phyloP scores from a whole-genome alignment of 257 asterid genomes.

The Eustoma russellianum region DNA sequence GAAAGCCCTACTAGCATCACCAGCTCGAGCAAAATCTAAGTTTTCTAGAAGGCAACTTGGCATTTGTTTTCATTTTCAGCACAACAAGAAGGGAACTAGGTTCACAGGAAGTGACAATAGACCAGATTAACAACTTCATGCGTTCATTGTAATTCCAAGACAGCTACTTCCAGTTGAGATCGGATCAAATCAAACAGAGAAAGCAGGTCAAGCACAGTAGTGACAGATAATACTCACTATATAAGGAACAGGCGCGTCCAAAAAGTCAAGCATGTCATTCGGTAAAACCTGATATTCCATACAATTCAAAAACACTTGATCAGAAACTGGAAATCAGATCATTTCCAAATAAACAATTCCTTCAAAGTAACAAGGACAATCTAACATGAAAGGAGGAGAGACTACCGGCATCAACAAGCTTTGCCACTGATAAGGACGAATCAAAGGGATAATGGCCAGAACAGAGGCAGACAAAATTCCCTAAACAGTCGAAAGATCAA shows the following conservation, averaged over 20 bases:
- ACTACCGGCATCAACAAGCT: slow-evolving; percentile 95
- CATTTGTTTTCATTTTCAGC: too few species aligned
- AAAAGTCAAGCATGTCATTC: slow-evolving; percentile 95
- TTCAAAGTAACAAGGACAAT: background rate
- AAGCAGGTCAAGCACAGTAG: background rate
- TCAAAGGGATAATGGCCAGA: slow-evolving; percentile 78
- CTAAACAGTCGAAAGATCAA: slow-evolving; percentile 27
- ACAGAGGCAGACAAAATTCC: slow-evolving; percentile 82
- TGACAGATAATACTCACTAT: slow-evolving; percentile 50
- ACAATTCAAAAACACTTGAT: slow-evolving; percentile 3
- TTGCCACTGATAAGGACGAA: slow-evolving; percentile 98
- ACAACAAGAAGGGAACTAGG: too few species aligned
- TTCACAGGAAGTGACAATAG: too few species aligned
- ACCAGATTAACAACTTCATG: too few species aligned
- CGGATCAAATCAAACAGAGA: background rate
- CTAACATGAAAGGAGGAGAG: slow-evolving; percentile 7
- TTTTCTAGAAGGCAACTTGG: too few species aligned
- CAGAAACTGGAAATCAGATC: slow-evolving; percentile 6
- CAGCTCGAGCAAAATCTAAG: too few species aligned
- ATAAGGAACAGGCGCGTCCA: slow-evolving; percentile 99
- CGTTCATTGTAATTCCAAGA: too few species aligned
- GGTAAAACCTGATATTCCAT: slow-evolving; percentile 71
- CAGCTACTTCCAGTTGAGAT: too few species aligned
- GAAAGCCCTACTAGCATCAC: too few species aligned
- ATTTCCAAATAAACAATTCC: slow-evolving; percentile 5